Evolutionary conservation across 208 protist species (phyloP), one percentile per base, ranked within the genome.

Genomic region (Trypanosoma lewisi): DNA sequence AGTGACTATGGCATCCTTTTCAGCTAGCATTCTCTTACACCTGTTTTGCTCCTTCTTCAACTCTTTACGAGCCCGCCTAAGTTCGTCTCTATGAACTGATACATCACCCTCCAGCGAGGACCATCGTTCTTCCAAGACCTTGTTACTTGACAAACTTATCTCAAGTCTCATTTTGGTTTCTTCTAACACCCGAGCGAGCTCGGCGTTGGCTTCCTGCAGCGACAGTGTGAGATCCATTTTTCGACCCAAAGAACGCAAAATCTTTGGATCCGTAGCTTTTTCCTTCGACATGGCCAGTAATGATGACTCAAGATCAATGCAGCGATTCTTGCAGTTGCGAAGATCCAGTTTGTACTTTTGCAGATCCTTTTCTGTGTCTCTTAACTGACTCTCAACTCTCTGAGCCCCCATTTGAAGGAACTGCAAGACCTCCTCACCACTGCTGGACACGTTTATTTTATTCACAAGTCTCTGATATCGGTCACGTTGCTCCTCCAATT

Each of bases 41-140:
- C 74, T 74, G 34, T 74, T 79, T 55, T 83, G 79, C 34, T 67
- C 39, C 28, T 73, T 82, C 33, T 71, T 81, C 12, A 76, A 21
- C 7, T 85, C 73, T 52, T 73, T 75, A 7, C 71, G 55, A 28
- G 65, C 21, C n/a, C 65, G 41, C 25, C 61, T 61, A 42, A 56
- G 31, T 21, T 61, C 53, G 19, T 45, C 54, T 17, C 30, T 25
- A 5, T 48, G 33, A 30, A 2, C 23, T 1, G 53, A 28, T 7
- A 30, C 54, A 28, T 9, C 11, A 9, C 16, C 41, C 45, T 58
- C 33, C 7, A 51, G 50, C 1, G 65, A 63, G 39, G 54, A 59
- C n/a, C 45, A 19, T 39, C 19, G 23, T 44, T 65, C 64, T 12
- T 66, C 67, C 17, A 12, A 28, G 23, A 39, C 63, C 17, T 27